phyloP scores from a whole-genome alignment of 2,329 filamentous ascomycete genomes.

The Pseudonectria buxi region DNA sequence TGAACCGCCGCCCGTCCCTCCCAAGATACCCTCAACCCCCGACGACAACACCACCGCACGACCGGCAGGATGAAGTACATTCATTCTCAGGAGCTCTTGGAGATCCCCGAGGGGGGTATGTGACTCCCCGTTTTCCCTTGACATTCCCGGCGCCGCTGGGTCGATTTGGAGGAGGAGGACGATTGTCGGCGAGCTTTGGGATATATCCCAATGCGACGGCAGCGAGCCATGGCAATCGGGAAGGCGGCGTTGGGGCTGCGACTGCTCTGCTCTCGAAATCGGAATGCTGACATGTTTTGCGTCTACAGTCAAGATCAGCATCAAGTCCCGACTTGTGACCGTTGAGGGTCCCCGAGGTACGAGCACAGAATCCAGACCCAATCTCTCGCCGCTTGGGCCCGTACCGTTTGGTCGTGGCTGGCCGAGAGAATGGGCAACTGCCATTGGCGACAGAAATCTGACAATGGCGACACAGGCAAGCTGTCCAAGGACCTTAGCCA shows the following conservation, averaged over 20 bases:
- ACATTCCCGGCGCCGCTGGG: not conserved
- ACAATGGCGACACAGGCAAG: constrained; percentile 59
- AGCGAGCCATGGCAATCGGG: not conserved
- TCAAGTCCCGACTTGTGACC: constrained; percentile 94
- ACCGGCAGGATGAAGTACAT: constrained; percentile 98
- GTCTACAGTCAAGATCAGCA: constrained; percentile 82
- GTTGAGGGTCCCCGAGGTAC: constrained; percentile 93
- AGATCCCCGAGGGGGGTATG: constrained; percentile 95
- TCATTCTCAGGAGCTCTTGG: constrained; percentile 92
- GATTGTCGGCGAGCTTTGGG: not conserved
- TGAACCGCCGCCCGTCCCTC: constrained; percentile 27
- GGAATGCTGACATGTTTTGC: constrained; percentile 24
- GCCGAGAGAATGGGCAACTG: not conserved
- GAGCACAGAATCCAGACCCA: constrained; percentile 15
- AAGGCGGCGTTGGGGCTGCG: not conserved
- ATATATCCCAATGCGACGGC: too few species aligned
- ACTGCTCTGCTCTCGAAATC: constrained; percentile 9
- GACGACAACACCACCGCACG: constrained; percentile 41
- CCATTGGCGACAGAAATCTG: constrained; percentile 5
- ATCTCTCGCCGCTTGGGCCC: not conserved
- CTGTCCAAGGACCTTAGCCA: constrained; percentile 95
- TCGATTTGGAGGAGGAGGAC: not conserved
- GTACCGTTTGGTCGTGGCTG: not conserved
- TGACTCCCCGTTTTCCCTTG: constrained; percentile 28
- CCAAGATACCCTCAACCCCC: constrained; percentile 36